Evolutionary conservation across 179 eudicot genomes (phyloP), one percentile per base, ranked within the genome.

Genomic region (Amaranthus tricolor): DNA sequence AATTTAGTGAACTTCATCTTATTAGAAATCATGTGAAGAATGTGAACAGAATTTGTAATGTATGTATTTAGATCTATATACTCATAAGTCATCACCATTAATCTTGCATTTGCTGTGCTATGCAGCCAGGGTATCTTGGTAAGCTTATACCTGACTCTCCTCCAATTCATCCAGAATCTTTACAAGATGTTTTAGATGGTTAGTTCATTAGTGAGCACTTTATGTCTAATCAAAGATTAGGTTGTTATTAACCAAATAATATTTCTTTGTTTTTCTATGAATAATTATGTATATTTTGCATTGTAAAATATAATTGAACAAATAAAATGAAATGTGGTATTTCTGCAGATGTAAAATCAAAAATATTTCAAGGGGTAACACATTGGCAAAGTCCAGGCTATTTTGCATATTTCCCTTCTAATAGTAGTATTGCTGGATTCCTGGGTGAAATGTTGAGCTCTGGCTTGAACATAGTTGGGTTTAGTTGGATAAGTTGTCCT

Each of bases 361-460:
- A 93, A 74, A 93, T 95, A 74, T 79, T 95, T 19, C 97, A 92
- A 48, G 97, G 99, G n/a, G 95, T 95, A 57, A 95, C 99, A 67
- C 99, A 95, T 71, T 95, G 99, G 99, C 99, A 95, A 78, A 95
- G 99, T 82, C 99, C 97, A 0, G 85, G 82, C 31, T 93, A 74
- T 76, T 95, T 86, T 80, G 97, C 95, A 20, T 95, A 95, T 81
- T 95, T 82, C 77, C 93, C 99, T n/a, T 80, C 91, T 15, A 95
- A 93, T 73, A 89, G 96, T 79, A 95, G 99, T 76, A 82, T 86
- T 11, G 99, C 97, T 4, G 97, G 97, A 45, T 92, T 95, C 76
- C 82, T 95, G 12, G 99, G 99, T 16, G 99, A 95, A 86, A 95
- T 93, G 92, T 91, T 93, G 21, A 91, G 95, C 86, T 97, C 95